phyloP scores from a whole-genome alignment of 1,139 yeast genomes.

The Pichia terricola region DNA sequence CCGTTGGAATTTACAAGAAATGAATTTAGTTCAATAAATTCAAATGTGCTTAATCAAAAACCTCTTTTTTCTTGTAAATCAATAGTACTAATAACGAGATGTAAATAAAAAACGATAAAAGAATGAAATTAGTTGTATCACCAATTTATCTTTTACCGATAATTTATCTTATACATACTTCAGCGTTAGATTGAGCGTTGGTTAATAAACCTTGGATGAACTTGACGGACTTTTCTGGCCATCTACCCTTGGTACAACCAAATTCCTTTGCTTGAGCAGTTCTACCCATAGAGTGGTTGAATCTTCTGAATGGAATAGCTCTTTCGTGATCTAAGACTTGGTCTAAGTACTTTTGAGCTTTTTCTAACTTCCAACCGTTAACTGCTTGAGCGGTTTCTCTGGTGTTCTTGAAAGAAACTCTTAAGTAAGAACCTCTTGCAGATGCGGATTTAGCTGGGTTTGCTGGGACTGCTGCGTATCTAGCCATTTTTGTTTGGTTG shows the following conservation, averaged over 20 bases:
- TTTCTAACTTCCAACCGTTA: slow-evolving; percentile 94
- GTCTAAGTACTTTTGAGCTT: slow-evolving; percentile 91
- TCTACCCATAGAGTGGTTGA: slow-evolving; percentile 94
- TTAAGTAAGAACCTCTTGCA: slow-evolving; percentile 98
- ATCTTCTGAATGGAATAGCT: slow-evolving; percentile 99
- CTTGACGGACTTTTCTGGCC: slow-evolving; percentile 99
- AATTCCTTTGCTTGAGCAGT: slow-evolving; percentile 99
- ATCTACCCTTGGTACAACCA: slow-evolving; percentile 99
- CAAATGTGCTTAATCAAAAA: background rate
- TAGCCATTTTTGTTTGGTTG: slow-evolving; percentile 43
- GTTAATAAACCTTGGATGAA: slow-evolving; percentile 88
- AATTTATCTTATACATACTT: slow-evolving; percentile 32
- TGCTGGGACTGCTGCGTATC: slow-evolving; percentile 98
- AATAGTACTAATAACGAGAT: background rate
- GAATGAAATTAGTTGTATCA: background rate
- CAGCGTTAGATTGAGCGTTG: slow-evolving; percentile 99
- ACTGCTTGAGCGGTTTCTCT: slow-evolving; percentile 98
- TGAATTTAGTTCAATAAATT: no score
- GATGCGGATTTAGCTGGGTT: slow-evolving; percentile 99
- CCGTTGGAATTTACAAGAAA: no score
- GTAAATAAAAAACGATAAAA: background rate
- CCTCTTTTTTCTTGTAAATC: background rate
- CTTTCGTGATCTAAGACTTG: slow-evolving; percentile 97
- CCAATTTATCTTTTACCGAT: no score
- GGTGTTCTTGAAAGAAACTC: slow-evolving; percentile 99